Evolutionary conservation across 352 stramenopile species (phyloP).

Genomic region (Phytopythium montanum): DNA sequence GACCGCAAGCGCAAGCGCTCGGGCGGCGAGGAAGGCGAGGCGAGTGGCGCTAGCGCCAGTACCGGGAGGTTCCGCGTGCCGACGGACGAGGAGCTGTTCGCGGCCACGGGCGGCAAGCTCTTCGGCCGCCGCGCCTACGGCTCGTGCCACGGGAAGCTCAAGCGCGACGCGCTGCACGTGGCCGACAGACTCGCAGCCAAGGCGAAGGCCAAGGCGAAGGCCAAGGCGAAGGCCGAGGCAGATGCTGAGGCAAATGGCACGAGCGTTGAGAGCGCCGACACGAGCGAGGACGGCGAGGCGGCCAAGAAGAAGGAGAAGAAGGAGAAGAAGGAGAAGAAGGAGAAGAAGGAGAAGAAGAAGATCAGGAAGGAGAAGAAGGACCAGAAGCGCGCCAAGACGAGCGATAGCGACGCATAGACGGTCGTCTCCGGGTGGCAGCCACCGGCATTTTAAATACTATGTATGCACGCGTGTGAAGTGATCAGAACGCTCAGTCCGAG

Average conservation of each 20-base stretch:
- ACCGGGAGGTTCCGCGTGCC: conserved; percentile 67
- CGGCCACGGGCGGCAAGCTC: conserved; percentile 92
- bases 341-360: conserved; percentile 22
- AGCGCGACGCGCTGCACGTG: conserved; percentile 64
- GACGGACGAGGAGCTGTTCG: conserved; percentile 96
- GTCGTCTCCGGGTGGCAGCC: not conserved
- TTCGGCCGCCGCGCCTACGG: conserved; percentile 94
- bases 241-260: conserved; percentile 4
- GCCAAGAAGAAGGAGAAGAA: conserved; percentile 18
- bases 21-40: conserved; percentile 16
- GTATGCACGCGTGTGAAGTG: not conserved
- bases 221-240: conserved; percentile 5
- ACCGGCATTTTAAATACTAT: not conserved
- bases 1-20: conserved; percentile 34
- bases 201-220: conserved; percentile 7
- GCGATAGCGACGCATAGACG: conserved; percentile 6
- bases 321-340: conserved; percentile 15
- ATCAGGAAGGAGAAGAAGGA: conserved; percentile 23
- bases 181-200: conserved; percentile 16
- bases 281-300: conserved; percentile 27
- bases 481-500: not conserved
- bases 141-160: conserved; percentile 84
- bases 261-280: conserved; percentile 8
- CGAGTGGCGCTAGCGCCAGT: too few relatives aligned
- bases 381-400: conserved; percentile 12